Evolutionary conservation across 768 basidiomycete genomes (phyloP).

Genomic region (Dictyophora rubrovolvata): DNA sequence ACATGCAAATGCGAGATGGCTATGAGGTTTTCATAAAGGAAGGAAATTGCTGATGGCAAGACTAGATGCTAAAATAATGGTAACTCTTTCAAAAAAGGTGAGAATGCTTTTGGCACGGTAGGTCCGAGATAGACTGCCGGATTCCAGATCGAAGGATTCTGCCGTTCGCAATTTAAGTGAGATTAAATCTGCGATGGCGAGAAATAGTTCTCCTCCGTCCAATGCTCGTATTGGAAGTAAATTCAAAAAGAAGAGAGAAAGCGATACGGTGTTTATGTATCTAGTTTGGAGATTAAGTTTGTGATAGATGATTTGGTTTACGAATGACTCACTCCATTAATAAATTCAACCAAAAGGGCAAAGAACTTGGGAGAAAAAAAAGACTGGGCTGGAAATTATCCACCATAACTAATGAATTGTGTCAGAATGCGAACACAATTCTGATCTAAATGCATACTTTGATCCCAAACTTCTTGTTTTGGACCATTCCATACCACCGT

Average conservation of each 20-base stretch:
- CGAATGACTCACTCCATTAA: conserved; percentile 41
- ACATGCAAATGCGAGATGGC: too few relatives aligned
- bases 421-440: conserved; percentile 2
- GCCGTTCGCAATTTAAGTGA: not conserved
- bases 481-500: conserved; percentile 71
- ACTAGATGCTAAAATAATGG: not conserved
- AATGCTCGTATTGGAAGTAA: conserved; percentile 61
- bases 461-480: conserved; percentile 48
- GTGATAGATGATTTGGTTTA: not conserved
- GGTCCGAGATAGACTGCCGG: not conserved
- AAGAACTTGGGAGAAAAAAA: conserved; percentile 15
- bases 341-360: conserved; percentile 28
- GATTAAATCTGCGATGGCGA: conserved; percentile 17
- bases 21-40: not conserved
- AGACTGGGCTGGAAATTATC: conserved; percentile 35
- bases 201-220: conserved; percentile 59
- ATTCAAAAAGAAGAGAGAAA: conserved; percentile 78
- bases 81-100: not conserved
- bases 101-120: not conserved
- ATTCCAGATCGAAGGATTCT: not conserved
- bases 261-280: conserved; percentile 52
- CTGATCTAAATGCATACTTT: conserved; percentile 35
- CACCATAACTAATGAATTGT: conserved; percentile 36
- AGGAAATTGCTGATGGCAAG: not conserved
- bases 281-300: conserved; percentile 24